A percentile compares a stretch with the other conserved stretches of the same genome.
Evolutionary conservation across 805 yeast species (phyloP).

Genomic region (Hanseniaspora clermontiae): DNA sequence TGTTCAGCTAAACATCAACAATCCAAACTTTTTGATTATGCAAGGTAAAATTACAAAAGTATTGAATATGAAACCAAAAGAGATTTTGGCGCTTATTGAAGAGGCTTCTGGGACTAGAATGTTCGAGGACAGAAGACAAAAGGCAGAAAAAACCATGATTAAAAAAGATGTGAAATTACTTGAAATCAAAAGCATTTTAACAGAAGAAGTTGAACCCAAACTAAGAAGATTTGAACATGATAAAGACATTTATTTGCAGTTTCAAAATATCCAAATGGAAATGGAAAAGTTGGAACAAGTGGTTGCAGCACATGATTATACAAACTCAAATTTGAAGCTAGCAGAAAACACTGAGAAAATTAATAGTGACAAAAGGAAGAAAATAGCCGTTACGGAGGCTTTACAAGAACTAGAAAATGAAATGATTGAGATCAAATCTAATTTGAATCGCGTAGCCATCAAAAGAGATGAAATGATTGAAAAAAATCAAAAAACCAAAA

Average conservation of each 20-base stretch:
- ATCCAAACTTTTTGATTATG: conserved; percentile 95
- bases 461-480: conserved; percentile 43
- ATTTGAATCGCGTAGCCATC: conserved; percentile 40
- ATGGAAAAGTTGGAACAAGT: conserved; percentile 61
- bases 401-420: conserved; percentile 40
- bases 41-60: conserved; percentile 98
- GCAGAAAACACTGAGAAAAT: conserved; percentile 30
- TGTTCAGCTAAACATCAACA: conserved; percentile 89
- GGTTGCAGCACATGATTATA: conserved; percentile 67
- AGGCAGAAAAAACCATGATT: conserved; percentile 81
- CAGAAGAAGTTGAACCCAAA: conserved; percentile 88
- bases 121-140: conserved; percentile 85
- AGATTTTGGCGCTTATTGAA: conserved; percentile 79
- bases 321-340: conserved; percentile 19
- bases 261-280: conserved; percentile 71
- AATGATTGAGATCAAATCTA: conserved; percentile 41
- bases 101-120: conserved; percentile 97
- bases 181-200: conserved; percentile 58
- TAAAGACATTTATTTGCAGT: conserved; percentile 71
- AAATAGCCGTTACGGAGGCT: conserved; percentile 33
- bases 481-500: conserved; percentile 46
- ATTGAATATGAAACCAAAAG: conserved; percentile 87
- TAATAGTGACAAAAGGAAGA: conserved; percentile 34
- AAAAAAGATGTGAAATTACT: conserved; percentile 76
- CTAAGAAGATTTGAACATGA: conserved; percentile 68